Base-by-base conservation (phyloP, 371 early-diverging fungal species). In the Mucor piriformis region DNA sequence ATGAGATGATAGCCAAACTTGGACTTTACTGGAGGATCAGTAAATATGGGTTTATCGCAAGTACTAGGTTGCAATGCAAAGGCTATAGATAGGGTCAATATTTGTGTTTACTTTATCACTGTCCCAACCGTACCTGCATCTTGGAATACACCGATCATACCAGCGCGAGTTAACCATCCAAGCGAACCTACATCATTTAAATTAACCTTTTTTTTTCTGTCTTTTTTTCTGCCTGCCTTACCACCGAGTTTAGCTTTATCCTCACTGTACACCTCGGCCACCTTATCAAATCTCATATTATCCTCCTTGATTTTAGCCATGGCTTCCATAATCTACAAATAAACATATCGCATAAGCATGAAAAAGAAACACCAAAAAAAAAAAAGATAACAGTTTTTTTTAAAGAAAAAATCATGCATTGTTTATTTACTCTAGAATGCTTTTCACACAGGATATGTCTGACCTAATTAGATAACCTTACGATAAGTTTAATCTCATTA, bases 121-220 rank as follows among this genome's bases (percentile, higher is more conserved):
- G 6, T 25, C 3, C 25, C 27, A 24, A 29, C 29, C 20, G n/a
- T 65, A 77, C 77, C 77, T 29, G 92, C 94, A 54, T 93, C 92
- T 73, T 95, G 95, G 72, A 96, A 96, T 0, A 88, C 72, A 2
- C 93, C 95, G 6, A 93, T 94, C 96, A 95, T 94, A 11, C 89
- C 83, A 6, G 94, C 95, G 57, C 96, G 81, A 4, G 70, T 77
- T 92, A 90, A 89, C 92, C 93, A 91, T 16, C 96, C 96, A 21
- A 96, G 77, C 24, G 78, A 70, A 21, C 73, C 76, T 73, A 57
- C 29, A 34, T 46, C 27, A 24, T 8, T 29, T 8, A 29, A 11
- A n/a, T 29, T 18, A 29, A 29, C 0, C 16, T 18, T 16, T 16
- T n/a, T 40, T 40, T 12, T 40, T 40, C 2, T 16, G 15, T 18